Conservation (phyloP, 768 basidiomycete species). For the Rhizopogon rudus region DNA sequence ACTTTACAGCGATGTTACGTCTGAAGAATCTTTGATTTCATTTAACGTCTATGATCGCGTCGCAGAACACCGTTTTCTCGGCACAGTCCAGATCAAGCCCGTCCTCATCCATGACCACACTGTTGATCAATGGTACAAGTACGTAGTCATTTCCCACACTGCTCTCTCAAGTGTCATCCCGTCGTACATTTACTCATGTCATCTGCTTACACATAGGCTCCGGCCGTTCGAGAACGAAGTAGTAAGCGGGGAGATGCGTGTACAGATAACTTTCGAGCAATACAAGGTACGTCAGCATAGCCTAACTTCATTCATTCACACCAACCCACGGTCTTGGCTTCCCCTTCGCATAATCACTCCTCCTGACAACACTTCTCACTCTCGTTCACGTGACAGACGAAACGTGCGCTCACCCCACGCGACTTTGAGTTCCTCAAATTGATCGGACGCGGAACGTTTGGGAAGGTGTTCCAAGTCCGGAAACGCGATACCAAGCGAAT, state of each 20-base stretch:
- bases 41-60: constrained; percentile 91
- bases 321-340: constrained; percentile 19
- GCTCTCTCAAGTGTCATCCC: constrained; percentile 10
- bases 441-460: constrained; percentile 97
- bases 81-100: constrained; percentile 88
- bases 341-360: constrained; percentile 18
- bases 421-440: constrained; percentile 99
- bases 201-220: constrained; percentile 41
- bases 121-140: constrained; percentile 98
- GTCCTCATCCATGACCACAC: constrained; percentile 88
- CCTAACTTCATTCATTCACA: constrained; percentile 17
- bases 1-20: constrained; percentile 81
- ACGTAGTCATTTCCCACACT: constrained; percentile 30
- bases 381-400: constrained; percentile 48
- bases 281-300: constrained; percentile 61
- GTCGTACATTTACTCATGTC: constrained; percentile 11
- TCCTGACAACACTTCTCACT: constrained; percentile 16
- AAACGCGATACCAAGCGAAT: constrained; percentile 98
- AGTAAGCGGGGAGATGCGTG: constrained; percentile 89
- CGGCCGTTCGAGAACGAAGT: constrained; percentile 72
- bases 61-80: constrained; percentile 84
- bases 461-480: constrained; percentile 97
- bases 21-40: constrained; percentile 75
- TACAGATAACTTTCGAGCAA: constrained; percentile 92
- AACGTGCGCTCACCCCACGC: constrained; percentile 83